Evolutionary conservation across 139 green algal species (phyloP).

Genomic region (Diplosphaera chodatii): DNA sequence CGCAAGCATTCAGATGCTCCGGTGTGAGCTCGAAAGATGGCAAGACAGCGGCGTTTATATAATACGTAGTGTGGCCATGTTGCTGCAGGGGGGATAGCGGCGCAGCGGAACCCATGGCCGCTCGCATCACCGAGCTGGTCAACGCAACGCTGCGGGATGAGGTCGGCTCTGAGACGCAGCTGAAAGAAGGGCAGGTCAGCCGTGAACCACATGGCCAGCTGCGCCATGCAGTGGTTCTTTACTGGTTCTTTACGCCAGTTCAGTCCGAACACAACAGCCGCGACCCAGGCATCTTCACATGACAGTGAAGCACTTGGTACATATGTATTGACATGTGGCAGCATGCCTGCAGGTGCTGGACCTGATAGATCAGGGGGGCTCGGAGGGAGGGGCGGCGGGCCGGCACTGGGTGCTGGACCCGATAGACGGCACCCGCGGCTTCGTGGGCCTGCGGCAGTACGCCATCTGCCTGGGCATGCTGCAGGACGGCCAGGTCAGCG

Average conservation of each 20-base stretch:
- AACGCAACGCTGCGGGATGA: slow-evolving; percentile 48
- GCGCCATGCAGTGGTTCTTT: too few relatives aligned
- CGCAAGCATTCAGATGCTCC: too few relatives aligned
- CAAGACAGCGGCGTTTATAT: too few relatives aligned
- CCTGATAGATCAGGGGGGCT: slow-evolving; percentile 68
- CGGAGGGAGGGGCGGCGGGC: slow-evolving; percentile 58
- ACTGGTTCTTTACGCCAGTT: too few relatives aligned
- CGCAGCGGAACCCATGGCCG: slow-evolving; percentile 60
- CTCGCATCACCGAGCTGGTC: slow-evolving; percentile 80
- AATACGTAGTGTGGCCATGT: too few relatives aligned
- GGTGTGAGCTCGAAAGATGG: too few relatives aligned
- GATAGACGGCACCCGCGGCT: slow-evolving; percentile 91
- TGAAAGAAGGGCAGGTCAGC: background rate
- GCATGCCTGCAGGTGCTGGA: slow-evolving; percentile 43
- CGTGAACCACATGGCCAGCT: too few relatives aligned
- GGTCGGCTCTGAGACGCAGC: background rate
- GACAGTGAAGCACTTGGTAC: too few relatives aligned
- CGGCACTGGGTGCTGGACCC: slow-evolving; percentile 92
- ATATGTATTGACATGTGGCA: too few relatives aligned
- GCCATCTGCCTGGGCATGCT: slow-evolving; percentile 88
- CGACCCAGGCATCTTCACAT: too few relatives aligned
- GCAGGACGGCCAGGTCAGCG: slow-evolving; percentile 61
- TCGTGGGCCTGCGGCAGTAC: slow-evolving; percentile 93
- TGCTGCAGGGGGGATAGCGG: slow-evolving; percentile 33
- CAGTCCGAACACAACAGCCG: too few relatives aligned